Percentiles rank a stretch among this genome's conserved stretches.
These are phyloP conservation scores for Ophiorrhiza pumila DNA, from an alignment of 257 asterid species.

Conservation along the genomic window DNA sequence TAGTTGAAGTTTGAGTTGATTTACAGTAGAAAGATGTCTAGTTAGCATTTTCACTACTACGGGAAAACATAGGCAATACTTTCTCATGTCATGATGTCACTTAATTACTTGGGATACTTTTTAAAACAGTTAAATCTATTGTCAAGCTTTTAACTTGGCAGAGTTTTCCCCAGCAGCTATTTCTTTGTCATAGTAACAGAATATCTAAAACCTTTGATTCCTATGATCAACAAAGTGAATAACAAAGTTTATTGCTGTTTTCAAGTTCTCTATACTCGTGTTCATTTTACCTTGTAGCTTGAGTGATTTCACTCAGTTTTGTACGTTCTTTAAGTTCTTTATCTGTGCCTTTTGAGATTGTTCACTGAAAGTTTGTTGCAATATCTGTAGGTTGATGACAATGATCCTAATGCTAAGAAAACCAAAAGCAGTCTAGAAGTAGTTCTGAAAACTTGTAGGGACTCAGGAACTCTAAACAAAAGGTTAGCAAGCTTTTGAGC, in stretches of 20 bases:
- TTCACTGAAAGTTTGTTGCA: background rate
- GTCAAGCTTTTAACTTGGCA: background rate
- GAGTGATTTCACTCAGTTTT: too few species aligned
- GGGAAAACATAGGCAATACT: background rate
- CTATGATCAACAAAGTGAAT: background rate
- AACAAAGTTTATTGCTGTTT: background rate
- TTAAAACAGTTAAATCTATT: background rate
- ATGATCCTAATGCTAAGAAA: slow-evolving; percentile 79
- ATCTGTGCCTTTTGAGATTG: too few species aligned
- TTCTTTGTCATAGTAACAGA: background rate
- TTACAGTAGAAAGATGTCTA: background rate
- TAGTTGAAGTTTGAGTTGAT: background rate
- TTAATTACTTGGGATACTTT: background rate
- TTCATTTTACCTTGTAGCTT: too few species aligned
- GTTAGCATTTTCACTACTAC: background rate
- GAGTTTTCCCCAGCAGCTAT: background rate
- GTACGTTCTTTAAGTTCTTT: too few species aligned
- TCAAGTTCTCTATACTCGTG: background rate
- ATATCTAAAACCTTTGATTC: background rate
- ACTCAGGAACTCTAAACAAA: slow-evolving; percentile 54
- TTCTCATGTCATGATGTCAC: too few species aligned
- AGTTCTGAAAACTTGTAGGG: slow-evolving; percentile 76
- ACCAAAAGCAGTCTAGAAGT: slow-evolving; percentile 59
- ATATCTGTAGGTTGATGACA: slow-evolving; percentile 53
- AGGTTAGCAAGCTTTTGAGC: slow-evolving; percentile 27